A percentile compares a stretch with the other conserved stretches of the same genome.
These are phyloP conservation scores for Camelina hispida DNA, from an alignment of 345 rosid species.

Conservation along the genomic window DNA sequence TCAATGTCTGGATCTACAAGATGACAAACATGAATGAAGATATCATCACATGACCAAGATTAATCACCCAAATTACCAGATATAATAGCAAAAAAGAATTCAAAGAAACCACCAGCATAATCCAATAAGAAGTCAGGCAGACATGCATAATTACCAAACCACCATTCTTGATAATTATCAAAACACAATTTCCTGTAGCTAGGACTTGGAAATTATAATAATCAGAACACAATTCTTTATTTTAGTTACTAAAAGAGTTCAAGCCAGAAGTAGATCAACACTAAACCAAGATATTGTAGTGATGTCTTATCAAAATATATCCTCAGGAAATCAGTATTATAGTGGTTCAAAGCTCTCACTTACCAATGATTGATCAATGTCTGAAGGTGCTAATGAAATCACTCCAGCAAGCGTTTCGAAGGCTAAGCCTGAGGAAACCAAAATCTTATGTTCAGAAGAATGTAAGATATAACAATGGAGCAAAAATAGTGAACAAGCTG, in stretches of 20 bases:
- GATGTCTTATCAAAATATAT: background rate
- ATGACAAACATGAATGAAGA: constrained; percentile 27
- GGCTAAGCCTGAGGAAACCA: constrained; percentile 68
- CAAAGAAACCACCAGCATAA: constrained; percentile 9
- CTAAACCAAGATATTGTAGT: constrained; percentile 8
- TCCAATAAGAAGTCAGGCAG: background rate
- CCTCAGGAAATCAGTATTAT: constrained; percentile 10
- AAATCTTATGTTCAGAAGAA: constrained; percentile 7
- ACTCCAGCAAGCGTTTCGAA: constrained; percentile 89
- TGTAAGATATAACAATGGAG: background rate
- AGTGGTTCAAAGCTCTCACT: constrained; percentile 34
- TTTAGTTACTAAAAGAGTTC: constrained; percentile 5
- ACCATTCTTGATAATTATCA: background rate
- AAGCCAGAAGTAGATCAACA: constrained; percentile 1
- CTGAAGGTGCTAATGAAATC: constrained; percentile 76
- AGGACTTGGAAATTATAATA: background rate
- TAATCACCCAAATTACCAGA: constrained; percentile 14
- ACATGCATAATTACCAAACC: background rate
- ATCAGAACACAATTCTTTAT: background rate
- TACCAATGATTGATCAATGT: constrained; percentile 84
- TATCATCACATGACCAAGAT: constrained; percentile 22
- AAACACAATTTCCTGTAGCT: background rate
- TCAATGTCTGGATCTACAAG: constrained; percentile 69
- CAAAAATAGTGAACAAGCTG: constrained; percentile 5
- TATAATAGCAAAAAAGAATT: background rate